phyloP scores from a whole-genome alignment of 345 rosid species.

The Arabidopsis suecica region DNA sequence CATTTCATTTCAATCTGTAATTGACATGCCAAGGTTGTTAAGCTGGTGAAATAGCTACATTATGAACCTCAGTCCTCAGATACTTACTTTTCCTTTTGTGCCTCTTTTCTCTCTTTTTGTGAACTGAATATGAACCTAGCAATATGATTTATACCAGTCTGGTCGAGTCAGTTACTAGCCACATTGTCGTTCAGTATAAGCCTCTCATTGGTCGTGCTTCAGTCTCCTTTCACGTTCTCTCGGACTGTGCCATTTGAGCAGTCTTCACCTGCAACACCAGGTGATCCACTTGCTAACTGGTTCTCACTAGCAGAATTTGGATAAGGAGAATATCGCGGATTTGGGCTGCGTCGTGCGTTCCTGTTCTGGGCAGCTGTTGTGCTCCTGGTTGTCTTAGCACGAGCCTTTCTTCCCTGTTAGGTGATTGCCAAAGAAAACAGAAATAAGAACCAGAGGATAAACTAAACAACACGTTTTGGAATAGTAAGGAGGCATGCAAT shows the following conservation, averaged over 20 bases:
- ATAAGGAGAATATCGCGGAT: constrained; percentile 58
- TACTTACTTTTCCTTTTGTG: constrained; percentile 13
- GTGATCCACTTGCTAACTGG: constrained; percentile 62
- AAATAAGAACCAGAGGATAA: constrained; percentile 13
- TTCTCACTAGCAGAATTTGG: constrained; percentile 57
- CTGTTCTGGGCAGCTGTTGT: constrained; percentile 80
- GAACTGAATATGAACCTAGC: constrained; percentile 29
- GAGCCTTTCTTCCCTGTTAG: constrained; percentile 90
- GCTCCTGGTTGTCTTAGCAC: constrained; percentile 74
- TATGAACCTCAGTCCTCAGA: constrained; percentile 19
- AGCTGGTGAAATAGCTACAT: constrained; percentile 13
- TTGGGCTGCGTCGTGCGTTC: constrained; percentile 63
- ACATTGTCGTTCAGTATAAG: constrained; percentile 20
- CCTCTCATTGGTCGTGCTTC: constrained; percentile 30
- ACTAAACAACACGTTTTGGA: neutral
- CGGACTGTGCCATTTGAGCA: constrained; percentile 56
- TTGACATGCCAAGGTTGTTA: constrained; percentile 23
- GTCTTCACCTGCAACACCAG: constrained; percentile 64
- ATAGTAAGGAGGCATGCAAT: constrained; percentile 1
- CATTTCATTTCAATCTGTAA: constrained; percentile 30
- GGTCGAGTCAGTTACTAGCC: constrained; percentile 22
- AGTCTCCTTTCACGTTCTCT: constrained; percentile 46
- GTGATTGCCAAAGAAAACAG: constrained; percentile 22
- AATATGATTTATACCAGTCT: constrained; percentile 22
- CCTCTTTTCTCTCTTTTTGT: constrained; percentile 12